These are phyloP conservation scores for Stentor coeruleus DNA, from an alignment of 73 alveolate genomes.

Conservation along the genomic window DNA sequence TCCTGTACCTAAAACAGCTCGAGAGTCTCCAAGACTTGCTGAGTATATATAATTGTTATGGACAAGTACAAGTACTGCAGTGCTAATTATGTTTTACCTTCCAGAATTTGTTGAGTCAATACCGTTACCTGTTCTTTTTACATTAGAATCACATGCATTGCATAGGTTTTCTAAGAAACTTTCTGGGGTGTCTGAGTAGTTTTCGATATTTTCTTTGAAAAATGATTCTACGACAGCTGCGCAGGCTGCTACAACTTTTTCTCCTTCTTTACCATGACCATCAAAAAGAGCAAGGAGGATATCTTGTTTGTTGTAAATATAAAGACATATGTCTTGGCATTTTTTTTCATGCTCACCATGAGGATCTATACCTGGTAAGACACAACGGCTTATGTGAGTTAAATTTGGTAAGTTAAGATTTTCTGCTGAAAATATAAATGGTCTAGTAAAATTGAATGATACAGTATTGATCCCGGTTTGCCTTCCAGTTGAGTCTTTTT, in stretches of 20 bases:
- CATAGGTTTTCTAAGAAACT: background rate
- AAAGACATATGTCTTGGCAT: conserved; percentile 13
- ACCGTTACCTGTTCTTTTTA: background rate
- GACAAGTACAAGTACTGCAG: background rate
- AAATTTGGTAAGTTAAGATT: background rate
- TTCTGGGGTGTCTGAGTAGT: background rate
- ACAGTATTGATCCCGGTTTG: background rate
- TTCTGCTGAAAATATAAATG: background rate
- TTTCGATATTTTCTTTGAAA: background rate
- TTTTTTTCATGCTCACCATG: background rate
- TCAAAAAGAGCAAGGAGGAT: conserved; percentile 25
- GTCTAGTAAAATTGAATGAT: background rate
- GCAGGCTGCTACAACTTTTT: conserved; percentile 21
- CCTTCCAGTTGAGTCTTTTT: background rate
- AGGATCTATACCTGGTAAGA: conserved; percentile 30
- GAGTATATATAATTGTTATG: background rate
- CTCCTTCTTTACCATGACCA: conserved; percentile 28
- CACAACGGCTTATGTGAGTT: background rate
- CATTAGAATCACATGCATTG: background rate
- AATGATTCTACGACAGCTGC: background rate
- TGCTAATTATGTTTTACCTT: background rate
- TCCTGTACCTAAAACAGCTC: background rate
- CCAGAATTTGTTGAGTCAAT: background rate
- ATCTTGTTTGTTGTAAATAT: background rate
- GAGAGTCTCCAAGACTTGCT: conserved; percentile 14